Conservation (phyloP, 495 filamentous ascomycete species). For the Aspergillus ostianus region DNA sequence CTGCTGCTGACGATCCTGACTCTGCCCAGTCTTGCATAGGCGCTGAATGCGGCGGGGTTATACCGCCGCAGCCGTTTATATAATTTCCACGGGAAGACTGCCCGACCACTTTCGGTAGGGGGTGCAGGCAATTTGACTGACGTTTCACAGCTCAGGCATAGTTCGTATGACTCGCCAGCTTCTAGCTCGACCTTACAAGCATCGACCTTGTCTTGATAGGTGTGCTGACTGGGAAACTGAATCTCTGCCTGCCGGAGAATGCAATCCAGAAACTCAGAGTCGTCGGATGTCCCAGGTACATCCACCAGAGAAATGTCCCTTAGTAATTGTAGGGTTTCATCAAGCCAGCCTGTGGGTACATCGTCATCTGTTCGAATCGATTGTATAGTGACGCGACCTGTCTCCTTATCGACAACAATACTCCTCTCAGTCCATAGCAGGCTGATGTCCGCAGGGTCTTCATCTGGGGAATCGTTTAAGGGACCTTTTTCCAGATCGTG, state of each 20-base stretch:
- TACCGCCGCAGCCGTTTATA: slow-evolving; percentile 66
- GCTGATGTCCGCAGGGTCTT: slow-evolving; percentile 67
- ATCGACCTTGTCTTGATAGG: slow-evolving; percentile 64
- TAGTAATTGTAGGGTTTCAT: slow-evolving; percentile 28
- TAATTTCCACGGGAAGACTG: slow-evolving; percentile 58
- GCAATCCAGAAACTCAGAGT: slow-evolving; percentile 30
- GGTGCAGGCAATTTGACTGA: slow-evolving; percentile 48
- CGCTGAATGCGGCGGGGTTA: slow-evolving; percentile 86
- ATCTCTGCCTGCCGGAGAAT: slow-evolving; percentile 33
- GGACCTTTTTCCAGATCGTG: slow-evolving; percentile 3
- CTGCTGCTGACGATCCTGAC: slow-evolving; percentile 77
- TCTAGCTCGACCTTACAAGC: slow-evolving; percentile 69
- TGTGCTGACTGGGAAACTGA: slow-evolving; percentile 47
- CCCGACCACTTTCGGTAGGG: slow-evolving; percentile 18
- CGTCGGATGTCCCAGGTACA: slow-evolving; percentile 3
- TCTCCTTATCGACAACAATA: slow-evolving; percentile 73
- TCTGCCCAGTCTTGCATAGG: slow-evolving; percentile 69
- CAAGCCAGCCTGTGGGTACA: slow-evolving; percentile 37
- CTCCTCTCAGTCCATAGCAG: slow-evolving; percentile 77
- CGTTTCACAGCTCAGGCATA: slow-evolving; percentile 82
- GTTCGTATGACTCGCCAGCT: slow-evolving; percentile 85
- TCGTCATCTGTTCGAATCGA: slow-evolving; percentile 43
- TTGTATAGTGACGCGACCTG: slow-evolving; percentile 64
- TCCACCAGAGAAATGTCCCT: slow-evolving; percentile 5
- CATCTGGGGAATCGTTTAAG: slow-evolving; percentile 14